Evolutionary conservation across 805 yeast genomes (phyloP).

Genomic region (Saccharomycopsis amapae): DNA sequence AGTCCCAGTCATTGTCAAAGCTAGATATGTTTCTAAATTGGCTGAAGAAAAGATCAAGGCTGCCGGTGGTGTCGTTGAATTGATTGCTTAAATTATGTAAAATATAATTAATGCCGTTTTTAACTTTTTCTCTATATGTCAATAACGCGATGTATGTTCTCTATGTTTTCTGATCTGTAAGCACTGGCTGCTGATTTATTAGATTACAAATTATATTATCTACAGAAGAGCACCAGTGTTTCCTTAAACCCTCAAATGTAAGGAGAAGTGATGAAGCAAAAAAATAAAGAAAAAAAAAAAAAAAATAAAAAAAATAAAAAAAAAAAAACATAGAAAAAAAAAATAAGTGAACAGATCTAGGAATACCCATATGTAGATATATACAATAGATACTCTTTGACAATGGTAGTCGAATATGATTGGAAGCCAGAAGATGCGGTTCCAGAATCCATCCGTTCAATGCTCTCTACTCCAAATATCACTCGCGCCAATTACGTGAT

Average conservation of each 20-base stretch:
- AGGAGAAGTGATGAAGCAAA: not conserved
- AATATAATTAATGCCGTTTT: not conserved
- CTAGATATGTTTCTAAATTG: slow-evolving; percentile 97
- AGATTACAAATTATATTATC: too few relatives aligned
- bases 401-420: not conserved
- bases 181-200: too few relatives aligned
- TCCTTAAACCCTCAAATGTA: too few relatives aligned
- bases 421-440: slow-evolving; percentile 54
- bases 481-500: slow-evolving; percentile 41
- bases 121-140: not conserved
- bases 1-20: slow-evolving; percentile 98
- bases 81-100: slow-evolving; percentile 69
- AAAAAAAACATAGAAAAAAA: too few relatives aligned
- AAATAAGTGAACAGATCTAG: too few relatives aligned
- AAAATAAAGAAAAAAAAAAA: not conserved
- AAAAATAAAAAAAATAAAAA: too few relatives aligned
- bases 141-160: not conserved
- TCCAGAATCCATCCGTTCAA: slow-evolving; percentile 37
- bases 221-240: too few relatives aligned
- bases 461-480: slow-evolving; percentile 29
- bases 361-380: too few relatives aligned
- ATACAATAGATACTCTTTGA: too few relatives aligned
- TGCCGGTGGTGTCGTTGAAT: slow-evolving; percentile 99
- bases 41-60: slow-evolving; percentile 99
- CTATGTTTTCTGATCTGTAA: too few relatives aligned